These are phyloP conservation scores for Eimeria mitis DNA, from an alignment of 169 alveolate species.

Conservation along the genomic window DNA sequence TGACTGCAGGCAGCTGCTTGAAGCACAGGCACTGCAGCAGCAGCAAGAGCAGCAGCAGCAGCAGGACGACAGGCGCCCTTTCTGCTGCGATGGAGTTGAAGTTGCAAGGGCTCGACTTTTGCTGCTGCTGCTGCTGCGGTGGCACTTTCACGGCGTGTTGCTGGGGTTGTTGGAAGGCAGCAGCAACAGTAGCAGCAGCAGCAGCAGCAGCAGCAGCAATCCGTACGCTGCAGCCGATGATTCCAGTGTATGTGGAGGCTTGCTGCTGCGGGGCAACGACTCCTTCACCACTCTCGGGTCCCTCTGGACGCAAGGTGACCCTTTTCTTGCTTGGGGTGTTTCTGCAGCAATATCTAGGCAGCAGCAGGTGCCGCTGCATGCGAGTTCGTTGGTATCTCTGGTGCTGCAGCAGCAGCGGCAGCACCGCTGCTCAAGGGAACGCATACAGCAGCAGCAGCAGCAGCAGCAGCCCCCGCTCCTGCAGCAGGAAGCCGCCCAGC, in stretches of 20 bases:
- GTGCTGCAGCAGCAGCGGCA: constrained; percentile 48
- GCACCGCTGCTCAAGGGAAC: background rate
- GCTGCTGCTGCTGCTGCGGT: constrained; percentile 41
- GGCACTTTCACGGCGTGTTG: constrained; percentile 17
- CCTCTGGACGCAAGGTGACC: constrained; percentile 3
- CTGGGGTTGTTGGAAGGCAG: background rate
- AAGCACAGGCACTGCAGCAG: background rate
- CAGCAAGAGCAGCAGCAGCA: constrained; percentile 41
- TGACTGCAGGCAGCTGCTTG: constrained; percentile 10
- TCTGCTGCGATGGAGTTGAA: constrained; percentile 16
- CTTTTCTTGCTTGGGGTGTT: background rate
- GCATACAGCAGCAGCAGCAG: background rate
- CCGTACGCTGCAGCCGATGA: constrained; percentile 9
- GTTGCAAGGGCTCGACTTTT: background rate
- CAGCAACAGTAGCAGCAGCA: background rate
- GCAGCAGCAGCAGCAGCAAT: constrained; percentile 15
- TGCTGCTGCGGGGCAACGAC: constrained; percentile 31
- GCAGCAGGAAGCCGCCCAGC: constrained; percentile 40
- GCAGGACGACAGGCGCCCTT: background rate
- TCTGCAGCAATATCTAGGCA: background rate
- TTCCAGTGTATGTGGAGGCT: background rate
- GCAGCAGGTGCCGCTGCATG: background rate
- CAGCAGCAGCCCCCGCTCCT: constrained; percentile 9
- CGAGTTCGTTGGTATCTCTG: background rate
- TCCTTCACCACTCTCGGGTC: background rate